phyloP scores from a whole-genome alignment of 73 alveolate species.

The Tetrahymena elliotti region DNA sequence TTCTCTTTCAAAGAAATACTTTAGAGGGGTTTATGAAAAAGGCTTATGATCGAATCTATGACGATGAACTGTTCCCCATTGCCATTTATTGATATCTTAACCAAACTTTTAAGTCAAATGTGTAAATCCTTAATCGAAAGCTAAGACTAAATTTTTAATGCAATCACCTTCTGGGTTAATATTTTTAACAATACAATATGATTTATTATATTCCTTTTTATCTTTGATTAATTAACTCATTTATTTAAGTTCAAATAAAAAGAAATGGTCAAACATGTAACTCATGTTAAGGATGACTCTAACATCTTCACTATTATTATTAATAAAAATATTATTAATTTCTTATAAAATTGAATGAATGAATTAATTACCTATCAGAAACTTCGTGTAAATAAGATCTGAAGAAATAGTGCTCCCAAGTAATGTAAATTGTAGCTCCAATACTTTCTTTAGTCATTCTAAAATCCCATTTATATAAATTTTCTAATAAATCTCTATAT shows the following conservation, averaged over 20 bases:
- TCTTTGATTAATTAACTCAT: background rate
- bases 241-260: background rate
- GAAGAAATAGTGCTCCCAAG: constrained; percentile 5
- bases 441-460: background rate
- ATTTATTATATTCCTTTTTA: background rate
- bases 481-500: background rate
- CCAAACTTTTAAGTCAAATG: constrained; percentile 8
- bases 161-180: constrained; percentile 5
- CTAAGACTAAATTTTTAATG: constrained; percentile 5
- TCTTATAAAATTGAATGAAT: background rate
- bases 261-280: constrained; percentile 8
- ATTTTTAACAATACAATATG: background rate
- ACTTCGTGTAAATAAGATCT: background rate
- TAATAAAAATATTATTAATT: no score
- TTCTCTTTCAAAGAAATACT: constrained; percentile 22
- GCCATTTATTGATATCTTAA: background rate
- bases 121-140: constrained; percentile 5
- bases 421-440: constrained; percentile 14
- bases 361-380: background rate
- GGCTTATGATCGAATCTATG: constrained; percentile 16
- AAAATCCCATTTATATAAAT: constrained; percentile 13
- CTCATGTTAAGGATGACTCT: background rate
- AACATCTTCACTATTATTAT: background rate
- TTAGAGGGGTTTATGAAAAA: background rate
- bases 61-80: constrained; percentile 26